Conservation (phyloP, 192 early-diverging fungal genomes). For the Podila epicladia region DNA sequence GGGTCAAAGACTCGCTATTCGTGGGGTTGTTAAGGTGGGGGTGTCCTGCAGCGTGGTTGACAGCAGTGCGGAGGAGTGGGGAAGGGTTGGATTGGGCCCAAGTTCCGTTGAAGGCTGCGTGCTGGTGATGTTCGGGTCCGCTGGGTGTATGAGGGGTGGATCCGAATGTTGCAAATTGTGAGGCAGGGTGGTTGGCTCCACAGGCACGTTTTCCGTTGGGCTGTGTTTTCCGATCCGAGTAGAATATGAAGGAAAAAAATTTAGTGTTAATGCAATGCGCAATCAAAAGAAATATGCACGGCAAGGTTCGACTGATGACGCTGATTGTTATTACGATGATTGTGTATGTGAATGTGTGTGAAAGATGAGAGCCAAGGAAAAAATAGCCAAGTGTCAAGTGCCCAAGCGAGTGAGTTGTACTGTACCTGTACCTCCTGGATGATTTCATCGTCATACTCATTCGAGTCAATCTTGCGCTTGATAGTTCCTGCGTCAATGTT, state of each 20-base stretch:
- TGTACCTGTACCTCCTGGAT: slow-evolving; percentile 37
- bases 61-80: slow-evolving; percentile 20
- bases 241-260: background rate
- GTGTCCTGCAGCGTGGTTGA: background rate
- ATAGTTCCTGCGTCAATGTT: slow-evolving; percentile 43
- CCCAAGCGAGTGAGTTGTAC: background rate
- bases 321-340: too few species aligned
- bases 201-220: slow-evolving; percentile 47
- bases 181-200: slow-evolving; percentile 1
- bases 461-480: slow-evolving; percentile 51
- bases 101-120: background rate
- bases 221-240: background rate
- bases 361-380: background rate
- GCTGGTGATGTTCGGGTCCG: background rate
- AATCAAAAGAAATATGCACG: background rate
- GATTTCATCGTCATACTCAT: slow-evolving; percentile 43
- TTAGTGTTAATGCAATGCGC: slow-evolving; percentile 1
- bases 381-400: background rate
- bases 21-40: background rate
- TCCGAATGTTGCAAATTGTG: slow-evolving; percentile 15
- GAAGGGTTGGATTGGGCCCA: slow-evolving; percentile 21
- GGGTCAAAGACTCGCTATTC: slow-evolving; percentile 1
- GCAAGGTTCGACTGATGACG: background rate
- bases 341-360: too few species aligned
- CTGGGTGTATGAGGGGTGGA: slow-evolving; percentile 12